Conservation (phyloP, 2,329 filamentous ascomycete genomes). For the Stromatinia cepivora region DNA sequence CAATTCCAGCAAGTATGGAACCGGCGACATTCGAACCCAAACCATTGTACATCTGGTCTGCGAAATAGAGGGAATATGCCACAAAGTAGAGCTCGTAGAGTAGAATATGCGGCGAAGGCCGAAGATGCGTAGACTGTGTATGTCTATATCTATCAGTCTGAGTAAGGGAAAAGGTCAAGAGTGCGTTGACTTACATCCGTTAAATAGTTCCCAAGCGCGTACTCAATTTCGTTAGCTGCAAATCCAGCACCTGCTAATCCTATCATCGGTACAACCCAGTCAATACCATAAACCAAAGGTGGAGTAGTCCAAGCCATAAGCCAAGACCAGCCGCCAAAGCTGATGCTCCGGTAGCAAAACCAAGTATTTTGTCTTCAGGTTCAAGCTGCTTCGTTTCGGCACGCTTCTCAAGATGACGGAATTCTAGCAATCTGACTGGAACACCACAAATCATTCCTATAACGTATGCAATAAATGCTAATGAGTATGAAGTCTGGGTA, state of each 20-base stretch:
- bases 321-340: constrained; percentile 48
- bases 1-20: constrained; percentile 45
- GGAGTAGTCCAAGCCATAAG: constrained; percentile 51
- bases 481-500: constrained; percentile 40
- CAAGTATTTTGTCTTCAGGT: constrained; percentile 51
- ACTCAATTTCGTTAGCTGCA: constrained; percentile 49
- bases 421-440: constrained; percentile 47
- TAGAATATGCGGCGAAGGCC: constrained; percentile 46
- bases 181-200: constrained; percentile 39
- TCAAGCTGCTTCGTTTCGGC: constrained; percentile 21
- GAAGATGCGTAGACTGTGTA: constrained; percentile 48
- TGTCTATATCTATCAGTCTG: constrained; percentile 27
- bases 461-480: constrained; percentile 46
- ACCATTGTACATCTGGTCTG: constrained; percentile 44
- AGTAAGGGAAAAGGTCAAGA: background rate
- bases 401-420: constrained; percentile 37
- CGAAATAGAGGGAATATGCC: constrained; percentile 48
- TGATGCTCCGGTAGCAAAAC: constrained; percentile 49
- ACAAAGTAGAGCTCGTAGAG: constrained; percentile 44
- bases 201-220: constrained; percentile 45
- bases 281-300: constrained; percentile 39
- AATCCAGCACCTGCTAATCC: constrained; percentile 49
- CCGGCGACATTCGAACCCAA: constrained; percentile 45
- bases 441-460: constrained; percentile 46
- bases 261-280: constrained; percentile 46